Evolutionary conservation across 495 filamentous ascomycete genomes (phyloP).

Genomic region (Talaromyces adpressus): DNA sequence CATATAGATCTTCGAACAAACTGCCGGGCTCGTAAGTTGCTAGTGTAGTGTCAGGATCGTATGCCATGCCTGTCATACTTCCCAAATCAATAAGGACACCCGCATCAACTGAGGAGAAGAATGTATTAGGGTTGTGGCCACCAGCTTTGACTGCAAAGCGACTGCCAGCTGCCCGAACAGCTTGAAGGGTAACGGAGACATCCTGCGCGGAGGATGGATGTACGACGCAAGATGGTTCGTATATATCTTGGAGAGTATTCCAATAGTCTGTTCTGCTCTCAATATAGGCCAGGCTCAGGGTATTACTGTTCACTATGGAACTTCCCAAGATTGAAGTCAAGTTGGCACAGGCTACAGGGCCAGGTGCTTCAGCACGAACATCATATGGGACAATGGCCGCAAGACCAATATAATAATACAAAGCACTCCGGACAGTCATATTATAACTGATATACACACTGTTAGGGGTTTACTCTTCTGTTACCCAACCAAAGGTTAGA

Average conservation of each 20-base stretch:
- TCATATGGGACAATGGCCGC: background rate
- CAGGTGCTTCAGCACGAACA: background rate
- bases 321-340: background rate
- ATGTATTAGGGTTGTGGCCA: slow-evolving; percentile 37
- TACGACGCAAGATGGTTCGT: slow-evolving; percentile 26
- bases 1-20: slow-evolving; percentile 24
- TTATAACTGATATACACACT: background rate
- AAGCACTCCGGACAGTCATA: background rate
- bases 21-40: slow-evolving; percentile 27
- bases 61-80: slow-evolving; percentile 19
- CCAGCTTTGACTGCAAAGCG: slow-evolving; percentile 42
- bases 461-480: background rate
- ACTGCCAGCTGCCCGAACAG: slow-evolving; percentile 18
- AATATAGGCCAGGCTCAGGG: slow-evolving; percentile 14
- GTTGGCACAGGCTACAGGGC: background rate
- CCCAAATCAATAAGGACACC: slow-evolving; percentile 41
- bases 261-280: slow-evolving; percentile 30
- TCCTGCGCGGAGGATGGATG: slow-evolving; percentile 20
- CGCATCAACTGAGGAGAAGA: slow-evolving; percentile 28
- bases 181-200: slow-evolving; percentile 20
- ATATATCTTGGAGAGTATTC: slow-evolving; percentile 31
- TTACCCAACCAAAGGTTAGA: background rate
- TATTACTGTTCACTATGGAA: slow-evolving; percentile 10
- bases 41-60: slow-evolving; percentile 22
- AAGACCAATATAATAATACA: background rate